Evolutionary conservation across 2,329 filamentous ascomycete genomes (phyloP).

Genomic region (Trichoderma sp.): DNA sequence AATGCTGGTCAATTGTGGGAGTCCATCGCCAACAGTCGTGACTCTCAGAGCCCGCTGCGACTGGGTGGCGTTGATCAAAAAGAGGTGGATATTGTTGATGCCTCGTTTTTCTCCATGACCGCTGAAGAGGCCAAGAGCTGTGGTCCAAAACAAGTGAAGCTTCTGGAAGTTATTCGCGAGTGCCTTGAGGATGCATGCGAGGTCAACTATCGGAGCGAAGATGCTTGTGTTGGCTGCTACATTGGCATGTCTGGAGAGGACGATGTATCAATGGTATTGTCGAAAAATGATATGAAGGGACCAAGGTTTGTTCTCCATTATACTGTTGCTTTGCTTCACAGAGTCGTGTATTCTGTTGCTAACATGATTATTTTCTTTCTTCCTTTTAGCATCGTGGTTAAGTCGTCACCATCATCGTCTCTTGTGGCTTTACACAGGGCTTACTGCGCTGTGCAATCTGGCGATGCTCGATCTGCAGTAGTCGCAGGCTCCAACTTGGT

Average conservation of each 20-base stretch:
- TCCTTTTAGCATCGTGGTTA: background rate
- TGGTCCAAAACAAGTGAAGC: conserved; percentile 30
- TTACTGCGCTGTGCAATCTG: conserved; percentile 11
- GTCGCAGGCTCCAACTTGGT: background rate
- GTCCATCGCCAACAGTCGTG: conserved; percentile 27
- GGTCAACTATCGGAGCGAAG: conserved; percentile 26
- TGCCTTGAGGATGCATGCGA: conserved; percentile 27
- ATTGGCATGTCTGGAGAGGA: conserved; percentile 31
- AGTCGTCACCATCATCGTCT: background rate
- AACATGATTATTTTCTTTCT: background rate
- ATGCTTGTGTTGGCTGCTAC: conserved; percentile 30
- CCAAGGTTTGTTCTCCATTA: conserved; percentile 4
- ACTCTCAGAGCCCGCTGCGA: conserved; percentile 26
- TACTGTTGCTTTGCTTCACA: background rate
- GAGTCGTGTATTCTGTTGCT: background rate
- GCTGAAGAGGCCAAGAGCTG: conserved; percentile 27
- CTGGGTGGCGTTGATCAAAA: conserved; percentile 14
- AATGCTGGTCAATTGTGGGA: conserved; percentile 30
- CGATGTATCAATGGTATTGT: background rate
- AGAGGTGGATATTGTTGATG: conserved; percentile 28
- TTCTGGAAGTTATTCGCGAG: conserved; percentile 29
- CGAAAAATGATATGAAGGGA: conserved; percentile 2
- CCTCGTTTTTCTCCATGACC: conserved; percentile 32
- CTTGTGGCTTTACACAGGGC: conserved; percentile 17
- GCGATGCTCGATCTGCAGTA: conserved; percentile 10